Evolutionary conservation across 2,329 filamentous ascomycete species (phyloP).

Genomic region (Penicillium olsonii): DNA sequence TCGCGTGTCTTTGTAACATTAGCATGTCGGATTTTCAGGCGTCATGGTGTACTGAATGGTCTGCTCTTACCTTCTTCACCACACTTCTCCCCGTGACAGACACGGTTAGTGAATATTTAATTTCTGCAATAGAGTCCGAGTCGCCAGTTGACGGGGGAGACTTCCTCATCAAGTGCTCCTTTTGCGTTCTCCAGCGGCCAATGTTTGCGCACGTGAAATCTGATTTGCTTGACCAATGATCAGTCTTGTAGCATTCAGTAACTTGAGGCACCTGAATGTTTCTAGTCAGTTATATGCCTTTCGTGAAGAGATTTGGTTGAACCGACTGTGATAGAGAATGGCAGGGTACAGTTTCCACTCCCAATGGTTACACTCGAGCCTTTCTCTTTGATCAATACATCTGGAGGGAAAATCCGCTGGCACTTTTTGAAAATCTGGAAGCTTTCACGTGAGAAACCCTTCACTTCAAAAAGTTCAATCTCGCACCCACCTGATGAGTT

Average conservation of each 20-base stretch:
- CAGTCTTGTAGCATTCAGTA: constrained; percentile 5
- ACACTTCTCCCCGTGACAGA: background rate
- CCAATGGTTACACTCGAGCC: constrained; percentile 6
- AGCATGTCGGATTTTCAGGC: background rate
- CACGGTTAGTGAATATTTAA: background rate
- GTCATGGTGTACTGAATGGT: background rate
- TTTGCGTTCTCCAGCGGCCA: background rate
- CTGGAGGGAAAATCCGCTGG: background rate
- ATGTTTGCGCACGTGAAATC: background rate
- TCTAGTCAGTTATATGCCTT: background rate
- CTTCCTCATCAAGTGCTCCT: background rate
- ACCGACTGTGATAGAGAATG: constrained; percentile 3
- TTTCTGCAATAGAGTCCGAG: background rate
- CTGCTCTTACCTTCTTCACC: background rate
- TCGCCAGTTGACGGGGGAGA: constrained; percentile 1
- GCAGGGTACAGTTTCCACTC: background rate
- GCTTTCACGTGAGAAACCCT: background rate
- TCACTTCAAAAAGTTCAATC: background rate
- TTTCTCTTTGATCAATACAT: background rate
- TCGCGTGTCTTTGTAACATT: background rate
- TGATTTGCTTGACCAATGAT: background rate
- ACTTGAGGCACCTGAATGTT: background rate
- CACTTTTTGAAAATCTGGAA: constrained; percentile 1
- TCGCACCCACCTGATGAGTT: constrained; percentile 14
- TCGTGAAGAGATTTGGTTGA: background rate